A percentile compares a stretch with the other conserved stretches of the same genome.
Conservation (phyloP, 352 stramenopile species). For the Pythium insidiosum region DNA sequence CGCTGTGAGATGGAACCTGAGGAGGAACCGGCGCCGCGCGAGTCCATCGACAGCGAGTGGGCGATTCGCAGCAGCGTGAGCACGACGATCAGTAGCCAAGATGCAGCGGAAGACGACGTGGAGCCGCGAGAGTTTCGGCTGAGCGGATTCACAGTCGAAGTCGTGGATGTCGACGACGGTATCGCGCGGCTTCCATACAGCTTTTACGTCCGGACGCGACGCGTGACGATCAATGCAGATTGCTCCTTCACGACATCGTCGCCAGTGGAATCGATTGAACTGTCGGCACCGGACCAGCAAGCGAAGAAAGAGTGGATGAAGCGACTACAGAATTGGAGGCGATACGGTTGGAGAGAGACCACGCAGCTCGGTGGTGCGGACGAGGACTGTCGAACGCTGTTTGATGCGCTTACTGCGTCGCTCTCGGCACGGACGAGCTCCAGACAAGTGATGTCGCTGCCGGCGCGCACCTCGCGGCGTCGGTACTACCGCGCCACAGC, state of each 20-base stretch:
- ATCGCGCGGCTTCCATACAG: slow-evolving; percentile 32
- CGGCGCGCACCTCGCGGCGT: slow-evolving; percentile 23
- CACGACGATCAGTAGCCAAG: slow-evolving; percentile 14
- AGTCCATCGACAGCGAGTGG: not conserved
- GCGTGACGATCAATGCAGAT: slow-evolving; percentile 25
- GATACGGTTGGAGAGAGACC: slow-evolving; percentile 60
- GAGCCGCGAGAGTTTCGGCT: slow-evolving; percentile 48
- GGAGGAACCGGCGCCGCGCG: too few species aligned
- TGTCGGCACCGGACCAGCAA: slow-evolving; percentile 33
- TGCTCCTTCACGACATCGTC: slow-evolving; percentile 17
- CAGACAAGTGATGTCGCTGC: slow-evolving; percentile 8
- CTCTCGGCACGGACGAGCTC: slow-evolving; percentile 16
- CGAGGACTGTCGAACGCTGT: slow-evolving; percentile 28
- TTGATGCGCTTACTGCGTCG: slow-evolving; percentile 23
- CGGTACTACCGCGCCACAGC: slow-evolving; percentile 46
- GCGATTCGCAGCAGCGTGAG: not conserved
- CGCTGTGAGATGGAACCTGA: slow-evolving; percentile 13
- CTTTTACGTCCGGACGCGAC: slow-evolving; percentile 56
- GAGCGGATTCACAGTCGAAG: slow-evolving; percentile 50
- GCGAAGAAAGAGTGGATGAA: slow-evolving; percentile 58
- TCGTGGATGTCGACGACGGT: slow-evolving; percentile 37
- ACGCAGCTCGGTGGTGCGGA: slow-evolving; percentile 28
- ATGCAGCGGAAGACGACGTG: not conserved
- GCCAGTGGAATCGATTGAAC: slow-evolving; percentile 38
- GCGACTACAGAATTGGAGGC: slow-evolving; percentile 55